phyloP scores from a whole-genome alignment of 352 stramenopile species.

The Pilasporangium apinafurcum region DNA sequence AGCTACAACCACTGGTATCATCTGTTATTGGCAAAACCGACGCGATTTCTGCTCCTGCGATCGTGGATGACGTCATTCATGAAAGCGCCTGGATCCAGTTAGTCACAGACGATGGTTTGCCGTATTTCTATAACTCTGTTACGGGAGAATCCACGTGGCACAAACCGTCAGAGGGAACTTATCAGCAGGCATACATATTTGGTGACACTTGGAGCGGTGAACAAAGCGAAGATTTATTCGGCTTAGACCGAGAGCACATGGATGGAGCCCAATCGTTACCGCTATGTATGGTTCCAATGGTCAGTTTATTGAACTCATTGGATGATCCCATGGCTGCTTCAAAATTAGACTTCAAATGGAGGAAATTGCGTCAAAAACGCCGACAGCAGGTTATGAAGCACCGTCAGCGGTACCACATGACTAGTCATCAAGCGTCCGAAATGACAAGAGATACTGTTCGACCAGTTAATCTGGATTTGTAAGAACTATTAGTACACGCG shows the following conservation, averaged over 20 bases:
- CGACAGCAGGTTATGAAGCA: background rate
- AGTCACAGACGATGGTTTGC: constrained; percentile 38
- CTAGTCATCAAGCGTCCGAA: no score
- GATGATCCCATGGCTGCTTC: constrained; percentile 53
- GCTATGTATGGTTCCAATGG: constrained; percentile 63
- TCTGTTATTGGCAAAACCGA: background rate
- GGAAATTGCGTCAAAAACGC: constrained; percentile 24
- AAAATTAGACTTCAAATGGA: constrained; percentile 37
- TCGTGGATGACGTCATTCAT: background rate
- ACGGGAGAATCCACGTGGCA: constrained; percentile 59
- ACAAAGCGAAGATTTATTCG: background rate
- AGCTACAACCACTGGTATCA: background rate
- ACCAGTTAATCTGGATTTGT: no score
- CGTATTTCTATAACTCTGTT: constrained; percentile 61
- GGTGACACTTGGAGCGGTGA: constrained; percentile 1
- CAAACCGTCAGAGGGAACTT: constrained; percentile 7
- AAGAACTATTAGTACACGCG: no score
- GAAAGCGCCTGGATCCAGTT: constrained; percentile 35
- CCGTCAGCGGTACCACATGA: background rate
- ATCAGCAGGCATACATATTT: constrained; percentile 1
- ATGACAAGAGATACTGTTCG: no score
- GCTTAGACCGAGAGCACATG: background rate
- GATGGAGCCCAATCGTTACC: constrained; percentile 23
- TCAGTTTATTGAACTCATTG: constrained; percentile 53
- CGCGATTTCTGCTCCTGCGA: background rate